Base-by-base conservation (phyloP, 495 filamentous ascomycete genomes). In the Annulohypoxylon stygium region DNA sequence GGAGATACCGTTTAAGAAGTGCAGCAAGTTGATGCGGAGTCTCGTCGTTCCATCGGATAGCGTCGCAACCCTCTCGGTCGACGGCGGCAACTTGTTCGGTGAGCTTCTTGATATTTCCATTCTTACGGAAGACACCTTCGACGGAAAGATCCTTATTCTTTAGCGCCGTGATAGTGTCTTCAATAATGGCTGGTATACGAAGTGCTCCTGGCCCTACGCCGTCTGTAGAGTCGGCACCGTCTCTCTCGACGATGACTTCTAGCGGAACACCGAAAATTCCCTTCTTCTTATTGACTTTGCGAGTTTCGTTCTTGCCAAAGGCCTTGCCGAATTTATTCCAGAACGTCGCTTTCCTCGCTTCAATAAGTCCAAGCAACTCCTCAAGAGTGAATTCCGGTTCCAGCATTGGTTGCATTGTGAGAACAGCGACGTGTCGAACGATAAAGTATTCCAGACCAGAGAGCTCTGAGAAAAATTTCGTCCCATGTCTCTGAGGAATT, bases 101-200 rank as follows among this genome's bases (percentile, higher is more conserved):
- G 26, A 98, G 86, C 58, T 93, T 91, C 76, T 92, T 91, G 78
- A 99, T 98, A 78, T 98, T 98, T 67, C 96, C 96, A 76, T 98
- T 99, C 86, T 99, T 99, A 62, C 96, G 92, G 88, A 99, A 99
- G 53, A 99, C 95, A 76, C 97, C 97, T 78, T 99, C 96, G 7
- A 98, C 93, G 16, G 94, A 97, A 87, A 99, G 97, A 81, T 99
- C 96, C 94, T 98, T 99, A 77, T 93, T 95, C 70, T 93, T 90
- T 93, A 99, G 96, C 30, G 95, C 93, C 4, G 92, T 92, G 12
- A 98, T 89, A 26, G 94, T 89, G 76, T 98, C 97, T 77, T 98
- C 94, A 39, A 99, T 87, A 63, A 99, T 85, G 2, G 92, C 90
- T 12, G 96, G 96, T 43, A 98, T 92, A 63, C 92, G 90, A 33